phyloP scores from a whole-genome alignment of 2,329 filamentous ascomycete species.

The Aspergillus sp. region DNA sequence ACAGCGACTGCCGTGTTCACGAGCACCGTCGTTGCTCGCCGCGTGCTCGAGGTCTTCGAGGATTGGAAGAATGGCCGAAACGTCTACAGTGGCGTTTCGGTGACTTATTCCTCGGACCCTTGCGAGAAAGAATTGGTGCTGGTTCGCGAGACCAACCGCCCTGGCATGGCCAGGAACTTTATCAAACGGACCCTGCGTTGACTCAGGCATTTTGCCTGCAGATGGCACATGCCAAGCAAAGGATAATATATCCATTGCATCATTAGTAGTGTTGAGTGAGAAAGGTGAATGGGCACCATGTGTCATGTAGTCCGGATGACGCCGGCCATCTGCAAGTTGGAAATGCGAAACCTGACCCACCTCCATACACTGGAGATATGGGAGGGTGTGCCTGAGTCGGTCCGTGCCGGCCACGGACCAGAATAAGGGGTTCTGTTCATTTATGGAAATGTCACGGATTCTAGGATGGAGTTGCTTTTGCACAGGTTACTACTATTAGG shows the following conservation, averaged over 20 bases:
- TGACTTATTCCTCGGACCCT: constrained; percentile 44
- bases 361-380: not conserved
- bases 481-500: not conserved
- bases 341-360: not conserved
- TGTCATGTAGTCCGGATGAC: no score
- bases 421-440: not conserved
- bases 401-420: not conserved
- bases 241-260: not conserved
- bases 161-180: constrained; percentile 20
- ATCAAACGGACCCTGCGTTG: constrained; percentile 20
- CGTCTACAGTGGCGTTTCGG: constrained; percentile 36
- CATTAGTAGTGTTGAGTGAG: not conserved
- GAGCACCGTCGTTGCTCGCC: constrained; percentile 38
- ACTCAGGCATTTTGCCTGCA: not conserved
- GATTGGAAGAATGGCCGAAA: constrained; percentile 28
- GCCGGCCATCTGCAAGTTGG: constrained; percentile 1
- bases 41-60: constrained; percentile 37
- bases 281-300: not conserved
- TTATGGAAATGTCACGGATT: constrained; percentile 5
- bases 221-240: not conserved
- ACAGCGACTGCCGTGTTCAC: constrained; percentile 44
- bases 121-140: constrained; percentile 44
- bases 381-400: not conserved
- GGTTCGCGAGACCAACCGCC: constrained; percentile 22
- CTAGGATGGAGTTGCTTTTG: not conserved